Conservation (phyloP, 2,329 filamentous ascomycete species). For the Cytospora paraplurivora region DNA sequence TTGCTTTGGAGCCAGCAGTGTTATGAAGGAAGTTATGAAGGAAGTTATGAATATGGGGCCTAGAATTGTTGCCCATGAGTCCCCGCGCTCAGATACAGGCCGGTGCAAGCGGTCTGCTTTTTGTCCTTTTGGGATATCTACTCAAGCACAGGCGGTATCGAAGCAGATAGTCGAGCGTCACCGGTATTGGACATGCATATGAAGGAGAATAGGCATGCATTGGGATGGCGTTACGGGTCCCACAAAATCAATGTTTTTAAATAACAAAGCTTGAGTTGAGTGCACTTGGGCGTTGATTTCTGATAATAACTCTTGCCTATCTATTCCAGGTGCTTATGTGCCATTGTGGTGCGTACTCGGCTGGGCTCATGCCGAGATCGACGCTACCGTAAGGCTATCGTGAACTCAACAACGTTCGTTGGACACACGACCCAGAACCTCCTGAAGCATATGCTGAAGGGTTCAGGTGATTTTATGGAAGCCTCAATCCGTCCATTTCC, state of each 20-base stretch:
- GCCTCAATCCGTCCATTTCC: background rate
- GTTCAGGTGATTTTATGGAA: too few relatives aligned
- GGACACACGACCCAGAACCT: too few relatives aligned
- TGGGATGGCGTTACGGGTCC: background rate
- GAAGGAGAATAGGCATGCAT: background rate
- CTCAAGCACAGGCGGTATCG: background rate
- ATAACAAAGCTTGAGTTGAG: background rate
- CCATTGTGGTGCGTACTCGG: background rate
- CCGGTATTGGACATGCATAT: background rate
- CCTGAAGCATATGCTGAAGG: too few relatives aligned
- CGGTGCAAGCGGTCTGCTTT: background rate
- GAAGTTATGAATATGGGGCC: background rate
- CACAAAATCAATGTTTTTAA: background rate
- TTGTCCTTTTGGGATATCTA: background rate
- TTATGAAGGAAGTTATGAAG: background rate
- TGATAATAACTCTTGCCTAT: background rate
- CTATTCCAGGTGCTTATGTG: background rate
- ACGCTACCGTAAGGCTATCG: background rate
- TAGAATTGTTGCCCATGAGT: background rate
- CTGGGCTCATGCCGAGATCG: background rate
- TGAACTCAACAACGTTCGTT: too few relatives aligned
- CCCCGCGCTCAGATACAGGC: background rate
- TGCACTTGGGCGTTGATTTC: background rate
- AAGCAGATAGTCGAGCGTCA: background rate
- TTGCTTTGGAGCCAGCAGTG: background rate